phyloP scores from a whole-genome alignment of 2,329 filamentous ascomycete genomes.

The Fusarium irregulare region DNA sequence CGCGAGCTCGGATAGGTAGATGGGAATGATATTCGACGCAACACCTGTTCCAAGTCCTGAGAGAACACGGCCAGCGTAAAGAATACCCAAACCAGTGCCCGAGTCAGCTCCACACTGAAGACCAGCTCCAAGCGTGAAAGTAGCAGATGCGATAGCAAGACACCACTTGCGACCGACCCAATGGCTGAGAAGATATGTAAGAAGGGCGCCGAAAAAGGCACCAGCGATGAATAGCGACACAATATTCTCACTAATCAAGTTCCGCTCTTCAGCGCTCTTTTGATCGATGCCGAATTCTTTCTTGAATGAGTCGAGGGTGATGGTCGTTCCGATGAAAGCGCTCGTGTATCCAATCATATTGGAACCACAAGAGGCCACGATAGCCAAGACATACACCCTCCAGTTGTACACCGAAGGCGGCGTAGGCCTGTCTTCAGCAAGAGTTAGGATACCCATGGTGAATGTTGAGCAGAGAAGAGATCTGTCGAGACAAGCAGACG shows the following conservation, averaged over 20 bases:
- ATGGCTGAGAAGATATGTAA: constrained; percentile 59
- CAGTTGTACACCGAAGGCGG: constrained; percentile 54
- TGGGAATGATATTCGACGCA: constrained; percentile 53
- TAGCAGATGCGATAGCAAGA: constrained; percentile 53
- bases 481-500: not conserved
- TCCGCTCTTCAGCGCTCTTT: constrained; percentile 55
- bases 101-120: constrained; percentile 67
- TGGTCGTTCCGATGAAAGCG: constrained; percentile 75
- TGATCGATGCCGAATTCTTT: constrained; percentile 67
- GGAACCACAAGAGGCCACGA: constrained; percentile 54
- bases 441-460: constrained; percentile 48
- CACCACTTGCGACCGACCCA: constrained; percentile 39
- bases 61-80: constrained; percentile 11
- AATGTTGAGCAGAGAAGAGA: not conserved
- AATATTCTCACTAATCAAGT: constrained; percentile 44
- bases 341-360: constrained; percentile 58
- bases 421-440: constrained; percentile 52
- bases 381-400: constrained; percentile 49
- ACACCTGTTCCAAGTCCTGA: constrained; percentile 16
- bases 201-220: constrained; percentile 74
- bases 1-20: constrained; percentile 59
- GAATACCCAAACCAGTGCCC: constrained; percentile 39
- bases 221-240: constrained; percentile 76
- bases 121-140: constrained; percentile 58
- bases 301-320: constrained; percentile 70